Percentiles rank a stretch among this genome's conserved stretches.
Conservation (phyloP, 2,329 filamentous ascomycete species). For the Colletotrichum navitas region DNA sequence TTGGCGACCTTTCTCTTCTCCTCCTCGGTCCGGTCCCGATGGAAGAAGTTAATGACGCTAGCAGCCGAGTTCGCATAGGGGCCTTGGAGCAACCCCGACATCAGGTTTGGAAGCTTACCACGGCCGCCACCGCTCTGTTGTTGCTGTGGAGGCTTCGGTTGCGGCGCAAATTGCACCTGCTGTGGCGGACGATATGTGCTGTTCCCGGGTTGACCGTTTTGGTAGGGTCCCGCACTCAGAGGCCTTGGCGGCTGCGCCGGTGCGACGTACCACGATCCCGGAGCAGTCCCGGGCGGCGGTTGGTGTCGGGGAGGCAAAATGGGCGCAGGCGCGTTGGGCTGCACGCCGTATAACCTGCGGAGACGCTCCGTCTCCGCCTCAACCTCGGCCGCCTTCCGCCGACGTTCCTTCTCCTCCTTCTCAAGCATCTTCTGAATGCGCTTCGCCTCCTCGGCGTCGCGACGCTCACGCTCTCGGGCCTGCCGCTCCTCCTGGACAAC, state of each 20-base stretch:
- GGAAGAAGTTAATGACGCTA: slow-evolving; percentile 61
- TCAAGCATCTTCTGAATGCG: slow-evolving; percentile 76
- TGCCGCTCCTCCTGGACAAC: slow-evolving; percentile 64
- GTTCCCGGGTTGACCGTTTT: slow-evolving; percentile 25
- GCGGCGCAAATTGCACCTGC: slow-evolving; percentile 44
- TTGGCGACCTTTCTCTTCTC: slow-evolving; percentile 58
- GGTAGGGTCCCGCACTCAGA: slow-evolving; percentile 34
- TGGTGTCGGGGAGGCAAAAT: slow-evolving; percentile 49
- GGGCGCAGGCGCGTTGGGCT: slow-evolving; percentile 51
- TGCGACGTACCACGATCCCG: slow-evolving; percentile 25
- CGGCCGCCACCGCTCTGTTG: slow-evolving; percentile 38
- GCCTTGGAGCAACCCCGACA: slow-evolving; percentile 49
- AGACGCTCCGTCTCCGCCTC: slow-evolving; percentile 88
- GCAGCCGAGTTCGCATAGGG: slow-evolving; percentile 56
- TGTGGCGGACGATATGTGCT: slow-evolving; percentile 43
- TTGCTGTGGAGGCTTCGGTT: slow-evolving; percentile 41
- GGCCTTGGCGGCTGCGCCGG: slow-evolving; percentile 43
- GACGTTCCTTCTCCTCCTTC: slow-evolving; percentile 73
- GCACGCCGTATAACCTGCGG: slow-evolving; percentile 73
- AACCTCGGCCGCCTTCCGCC: slow-evolving; percentile 68
- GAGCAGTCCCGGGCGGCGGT: slow-evolving; percentile 6
- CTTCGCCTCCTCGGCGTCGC: slow-evolving; percentile 58
- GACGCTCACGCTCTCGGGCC: slow-evolving; percentile 68
- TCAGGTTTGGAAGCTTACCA: slow-evolving; percentile 45
- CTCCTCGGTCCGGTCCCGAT: slow-evolving; percentile 52